Evolutionary conservation across 2,329 filamentous ascomycete genomes (phyloP), one percentile per base, ranked within the genome.

Genomic region (Pezicula rhizophila): DNA sequence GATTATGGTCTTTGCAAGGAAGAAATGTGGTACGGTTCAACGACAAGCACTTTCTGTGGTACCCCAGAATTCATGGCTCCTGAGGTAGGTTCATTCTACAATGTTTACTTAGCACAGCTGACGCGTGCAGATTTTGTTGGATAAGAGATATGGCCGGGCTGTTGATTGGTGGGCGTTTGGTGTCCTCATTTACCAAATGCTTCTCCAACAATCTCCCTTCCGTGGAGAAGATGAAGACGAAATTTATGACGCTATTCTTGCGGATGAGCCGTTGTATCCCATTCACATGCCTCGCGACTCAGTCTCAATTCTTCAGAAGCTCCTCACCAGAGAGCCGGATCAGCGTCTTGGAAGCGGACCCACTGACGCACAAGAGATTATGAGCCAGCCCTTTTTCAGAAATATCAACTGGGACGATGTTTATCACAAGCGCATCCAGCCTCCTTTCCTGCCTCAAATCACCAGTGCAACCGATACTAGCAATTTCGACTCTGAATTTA

Each of bases 131-230:
- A 99, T 99, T 70, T 74, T 99, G 33, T 77, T 97, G 49, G 93
- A 99, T 68, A 99, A 99, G 76, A 97, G 96, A 66, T 99, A 99
- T 63, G 92, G 91, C 41, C 85, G 93, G 50, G 89, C 93, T 14
- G 93, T 99, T 39, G 93, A 99, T 68, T 99, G 93, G 93, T 99
- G 93, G 93, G 95, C 95, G 6, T 99, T 99, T 69, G 93, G 93
- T 67, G 93, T 99, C 28, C 74, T 99, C 60, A 99, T 99, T 62
- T 99, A 99, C 73, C 93, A 99, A 69, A 99, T 99, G 95, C 85
- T 99, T 49, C 81, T 99, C 43, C 95, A 99, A 66, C 95, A 99
- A 68, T 97, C 92, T 26, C 93, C 93, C 0, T 99, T 99, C 86
- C 86, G 93, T 61, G 93, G 93, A 63, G 95, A 99, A 68, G 93